Evolutionary conservation across 2,329 filamentous ascomycete species (phyloP), one percentile per base, ranked within the genome.

Genomic region (Fusarium cyanostomum): DNA sequence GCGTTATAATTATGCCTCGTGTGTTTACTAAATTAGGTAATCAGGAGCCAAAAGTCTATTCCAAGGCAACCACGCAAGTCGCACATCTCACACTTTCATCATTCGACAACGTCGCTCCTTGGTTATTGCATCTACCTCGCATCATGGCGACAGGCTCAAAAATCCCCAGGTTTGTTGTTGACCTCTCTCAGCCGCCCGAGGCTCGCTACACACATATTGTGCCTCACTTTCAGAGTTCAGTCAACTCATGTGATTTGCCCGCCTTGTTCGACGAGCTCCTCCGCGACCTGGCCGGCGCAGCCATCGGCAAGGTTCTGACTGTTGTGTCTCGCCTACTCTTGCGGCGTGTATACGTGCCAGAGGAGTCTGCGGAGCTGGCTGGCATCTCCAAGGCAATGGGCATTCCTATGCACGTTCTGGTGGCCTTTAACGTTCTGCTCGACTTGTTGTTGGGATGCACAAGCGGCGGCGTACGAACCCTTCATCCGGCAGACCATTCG

Each of bases 401-500:
- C 0, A 76, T 90, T 4, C 78, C 83, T 1, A 77, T 89, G 71
- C 86, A 87, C 63, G 73, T 89, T 1, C 77, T 90, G 0, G 81
- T 90, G 3, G 82, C 82, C 3, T 81, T 89, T 65, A 90, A 90
- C 64, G 84, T 86, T 2, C 73, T 89, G 2, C 77, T 90, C 2
- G 88, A 91, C 66, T 74, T 85, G 6, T 76, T 90, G 31, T 82
- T 90, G 74, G 88, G 87, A 3, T 90, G 88, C 70, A 89, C 87
- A 1, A 88, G 85, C 41, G 77, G 77, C 4, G 77, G 75, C 0
- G 72, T 70, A 0, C 66, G 73, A 1, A 64, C 71, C 0, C 2
- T 71, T 0, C 56, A 66, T 13, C 21, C 44, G 3, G 33, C 30
- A n/a, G 46, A 6, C 3, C 11, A 24, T 4, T 16, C 48, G 8